Conservation (phyloP, 139 green algal species). For the Coelastrella sp. region DNA sequence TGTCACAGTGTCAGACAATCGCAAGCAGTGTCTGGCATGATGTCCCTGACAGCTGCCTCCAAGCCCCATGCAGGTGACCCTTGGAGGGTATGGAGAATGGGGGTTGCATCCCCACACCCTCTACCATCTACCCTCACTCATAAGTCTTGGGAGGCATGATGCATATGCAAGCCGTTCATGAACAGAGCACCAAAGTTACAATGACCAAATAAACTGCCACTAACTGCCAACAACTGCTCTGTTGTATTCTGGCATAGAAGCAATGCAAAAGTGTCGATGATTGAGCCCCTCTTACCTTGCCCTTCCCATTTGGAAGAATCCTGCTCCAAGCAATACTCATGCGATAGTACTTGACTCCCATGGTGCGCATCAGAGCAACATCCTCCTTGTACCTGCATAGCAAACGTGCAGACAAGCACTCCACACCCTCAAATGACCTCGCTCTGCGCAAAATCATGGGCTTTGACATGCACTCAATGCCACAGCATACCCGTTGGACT, state of each 20-base stretch:
- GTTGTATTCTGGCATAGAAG: neutral
- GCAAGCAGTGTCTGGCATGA: neutral
- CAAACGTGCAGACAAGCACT: neutral
- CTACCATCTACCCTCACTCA: no score
- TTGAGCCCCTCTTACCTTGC: neutral
- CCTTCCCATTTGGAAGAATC: slow-evolving; percentile 55
- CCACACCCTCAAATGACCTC: no score
- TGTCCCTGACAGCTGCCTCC: neutral
- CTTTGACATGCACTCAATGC: no score
- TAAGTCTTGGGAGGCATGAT: no score
- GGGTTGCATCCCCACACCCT: no score
- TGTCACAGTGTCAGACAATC: neutral
- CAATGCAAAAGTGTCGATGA: neutral
- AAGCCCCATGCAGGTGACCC: neutral
- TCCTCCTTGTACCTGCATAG: slow-evolving; percentile 57
- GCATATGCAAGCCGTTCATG: no score
- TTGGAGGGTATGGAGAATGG: no score
- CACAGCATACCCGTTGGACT: no score
- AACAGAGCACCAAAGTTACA: no score
- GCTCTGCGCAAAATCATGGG: no score
- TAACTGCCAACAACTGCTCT: neutral
- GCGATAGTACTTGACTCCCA: slow-evolving; percentile 65
- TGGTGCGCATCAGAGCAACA: slow-evolving; percentile 54
- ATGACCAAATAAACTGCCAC: neutral
- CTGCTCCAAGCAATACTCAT: slow-evolving; percentile 65